A percentile compares a stretch with the other conserved stretches of the same genome.
Evolutionary conservation across 306 rosid genomes (phyloP).

Genomic region (Amphicarpaea edgeworthii): DNA sequence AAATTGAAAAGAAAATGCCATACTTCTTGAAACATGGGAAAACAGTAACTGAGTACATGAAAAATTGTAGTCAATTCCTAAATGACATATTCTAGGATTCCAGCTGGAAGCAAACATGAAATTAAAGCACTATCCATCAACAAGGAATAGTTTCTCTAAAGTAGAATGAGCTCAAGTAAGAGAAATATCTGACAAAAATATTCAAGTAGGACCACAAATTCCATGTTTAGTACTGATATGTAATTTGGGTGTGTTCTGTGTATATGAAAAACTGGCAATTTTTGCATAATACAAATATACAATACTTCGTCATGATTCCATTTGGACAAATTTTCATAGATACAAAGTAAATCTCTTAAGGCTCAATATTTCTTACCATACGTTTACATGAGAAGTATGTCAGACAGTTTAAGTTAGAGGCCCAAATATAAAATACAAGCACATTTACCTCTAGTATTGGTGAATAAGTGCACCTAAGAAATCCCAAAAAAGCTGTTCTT

Average conservation of each 20-base stretch:
- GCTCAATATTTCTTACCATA: neutral
- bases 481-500: conserved; percentile 92
- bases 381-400: neutral
- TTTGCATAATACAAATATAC: conserved; percentile 29
- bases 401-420: conserved; percentile 22
- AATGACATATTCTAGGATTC: conserved; percentile 24
- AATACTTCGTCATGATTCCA: conserved; percentile 11
- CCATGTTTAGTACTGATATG: conserved; percentile 12
- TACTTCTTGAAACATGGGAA: conserved; percentile 25
- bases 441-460: conserved; percentile 79
- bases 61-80: conserved; percentile 4
- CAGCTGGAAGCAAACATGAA: conserved; percentile 12
- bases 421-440: conserved; percentile 25
- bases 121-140: conserved; percentile 17
- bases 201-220: neutral
- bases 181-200: conserved; percentile 2
- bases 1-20: conserved; percentile 3
- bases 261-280: conserved; percentile 2
- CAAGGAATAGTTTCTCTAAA: neutral
- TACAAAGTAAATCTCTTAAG: conserved; percentile 16
- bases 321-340: conserved; percentile 16
- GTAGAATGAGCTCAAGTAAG: neutral
- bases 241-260: neutral
- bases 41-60: conserved; percentile 1
- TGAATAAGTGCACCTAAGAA: conserved; percentile 83